These are phyloP conservation scores for Uncinocarpus reesii DNA, from an alignment of 2,329 filamentous ascomycete species.

Conservation along the genomic window DNA sequence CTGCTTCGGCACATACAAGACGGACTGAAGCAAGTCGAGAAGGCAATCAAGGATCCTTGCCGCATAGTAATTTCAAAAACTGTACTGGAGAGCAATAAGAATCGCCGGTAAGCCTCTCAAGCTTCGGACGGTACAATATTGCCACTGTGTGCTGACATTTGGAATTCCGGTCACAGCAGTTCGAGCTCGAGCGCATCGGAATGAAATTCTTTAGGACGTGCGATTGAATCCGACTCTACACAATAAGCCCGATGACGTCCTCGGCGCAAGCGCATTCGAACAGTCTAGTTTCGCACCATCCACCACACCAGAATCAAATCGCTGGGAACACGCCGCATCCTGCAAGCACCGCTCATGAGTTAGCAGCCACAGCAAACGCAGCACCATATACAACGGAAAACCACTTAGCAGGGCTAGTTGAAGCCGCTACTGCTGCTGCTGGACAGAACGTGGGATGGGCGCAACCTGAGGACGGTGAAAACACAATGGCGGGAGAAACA, in stretches of 20 bases:
- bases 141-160: neutral
- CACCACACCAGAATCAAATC: constrained; percentile 8
- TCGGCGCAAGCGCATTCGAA: constrained; percentile 8
- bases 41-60: neutral
- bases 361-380: constrained; percentile 5
- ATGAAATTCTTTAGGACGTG: neutral
- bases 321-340: constrained; percentile 8
- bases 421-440: constrained; percentile 39
- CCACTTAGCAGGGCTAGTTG: constrained; percentile 38
- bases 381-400: constrained; percentile 20
- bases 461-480: constrained; percentile 21
- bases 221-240: neutral
- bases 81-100: neutral
- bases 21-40: neutral
- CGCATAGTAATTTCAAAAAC: neutral
- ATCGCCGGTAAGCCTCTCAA: neutral
- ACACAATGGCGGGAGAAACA: constrained; percentile 39
- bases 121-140: neutral
- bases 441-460: constrained; percentile 22
- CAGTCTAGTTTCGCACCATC: constrained; percentile 4
- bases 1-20: neutral
- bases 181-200: neutral
- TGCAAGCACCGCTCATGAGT: constrained; percentile 4
- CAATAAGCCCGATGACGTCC: constrained; percentile 10
- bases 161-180: neutral